Conservation (phyloP, 768 basidiomycete species). For the Tricholoma matsutake region DNA sequence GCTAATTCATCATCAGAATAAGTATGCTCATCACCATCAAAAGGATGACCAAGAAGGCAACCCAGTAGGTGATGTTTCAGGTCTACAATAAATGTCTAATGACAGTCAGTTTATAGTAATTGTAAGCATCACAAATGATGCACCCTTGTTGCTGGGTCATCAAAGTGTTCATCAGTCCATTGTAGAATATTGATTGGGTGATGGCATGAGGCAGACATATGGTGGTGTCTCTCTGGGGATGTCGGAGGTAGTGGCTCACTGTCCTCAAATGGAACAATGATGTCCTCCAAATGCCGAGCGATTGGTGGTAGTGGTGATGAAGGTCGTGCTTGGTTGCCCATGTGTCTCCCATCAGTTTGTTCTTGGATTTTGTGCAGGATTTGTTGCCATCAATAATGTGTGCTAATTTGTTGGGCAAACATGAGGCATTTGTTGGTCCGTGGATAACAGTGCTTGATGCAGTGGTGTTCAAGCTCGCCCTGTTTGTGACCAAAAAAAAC, state of each 20-base stretch:
- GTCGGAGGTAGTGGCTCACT: background rate
- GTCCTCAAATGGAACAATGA: background rate
- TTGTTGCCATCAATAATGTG: conserved; percentile 5
- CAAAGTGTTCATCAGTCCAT: background rate
- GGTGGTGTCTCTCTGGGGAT: background rate
- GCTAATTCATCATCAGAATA: conserved; percentile 14
- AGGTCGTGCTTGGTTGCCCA: too few species aligned
- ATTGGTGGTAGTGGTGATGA: too few species aligned
- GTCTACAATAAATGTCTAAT: conserved; percentile 23
- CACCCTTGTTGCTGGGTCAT: background rate
- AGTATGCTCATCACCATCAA: conserved; percentile 13
- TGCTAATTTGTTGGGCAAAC: conserved; percentile 20
- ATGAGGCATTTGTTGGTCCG: conserved; percentile 14
- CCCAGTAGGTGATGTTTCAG: conserved; percentile 29
- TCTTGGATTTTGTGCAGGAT: too few species aligned
- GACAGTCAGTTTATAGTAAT: background rate
- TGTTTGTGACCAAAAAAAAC: conserved; percentile 7
- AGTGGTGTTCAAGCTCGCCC: conserved; percentile 27
- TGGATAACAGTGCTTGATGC: conserved; percentile 2
- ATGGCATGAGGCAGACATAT: background rate
- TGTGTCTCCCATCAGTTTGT: too few species aligned
- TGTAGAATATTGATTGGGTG: background rate
- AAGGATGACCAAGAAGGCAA: conserved; percentile 14
- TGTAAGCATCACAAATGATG: background rate
- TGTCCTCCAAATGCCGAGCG: background rate